Base-by-base conservation (phyloP, 2,329 filamentous ascomycete genomes). In the Colletotrichum australisinense region DNA sequence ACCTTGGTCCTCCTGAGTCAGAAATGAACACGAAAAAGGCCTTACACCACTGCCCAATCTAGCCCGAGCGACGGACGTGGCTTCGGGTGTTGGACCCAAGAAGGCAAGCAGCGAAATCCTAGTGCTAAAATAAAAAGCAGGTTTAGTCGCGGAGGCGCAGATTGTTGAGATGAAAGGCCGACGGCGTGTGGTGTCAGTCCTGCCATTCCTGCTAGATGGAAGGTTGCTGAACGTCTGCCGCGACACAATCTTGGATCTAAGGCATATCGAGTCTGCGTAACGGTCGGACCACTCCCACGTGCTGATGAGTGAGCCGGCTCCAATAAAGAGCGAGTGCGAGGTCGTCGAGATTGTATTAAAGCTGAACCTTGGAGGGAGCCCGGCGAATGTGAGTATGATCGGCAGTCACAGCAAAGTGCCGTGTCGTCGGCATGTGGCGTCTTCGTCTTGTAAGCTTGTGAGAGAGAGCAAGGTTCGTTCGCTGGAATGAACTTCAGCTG, bases 351-450 rank as follows among this genome's bases (percentile, higher is more conserved):
- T 46, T 28, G 26, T 19, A 42, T 42, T 42, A 42, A 19, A 19
- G 38, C 38, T 42, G 6, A 52, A 55, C 52, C 30, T 64, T 63
- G 59, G 58, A 38, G 38, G 38, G 38, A 42, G 16, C 38, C 58
- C 52, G 35, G 35, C 62, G 14, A 30, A n/a, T 52, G 24, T 26
- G 46, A 35, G 58, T 69, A 63, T 69, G 69, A 72, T 69, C 69
- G 30, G 59, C 66, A 69, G 70, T 73, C 59, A 38, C 53, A 72
- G 66, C 38, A 60, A 60, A 63, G 46, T 60, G 55, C 66, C 67
- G 67, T 65, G 46, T 60, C 46, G 46, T 57, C 35, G 56, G 67
- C 35, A 52, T 42, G 56, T 65, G 55, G 70, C 70, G 52, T 35
- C 42, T 49, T 32, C 70, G 52, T 35, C 42, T n/a, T 32, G 52